These are phyloP conservation scores for Wallacemonas sp. DNA, from an alignment of 208 protist species.

Conservation along the genomic window DNA sequence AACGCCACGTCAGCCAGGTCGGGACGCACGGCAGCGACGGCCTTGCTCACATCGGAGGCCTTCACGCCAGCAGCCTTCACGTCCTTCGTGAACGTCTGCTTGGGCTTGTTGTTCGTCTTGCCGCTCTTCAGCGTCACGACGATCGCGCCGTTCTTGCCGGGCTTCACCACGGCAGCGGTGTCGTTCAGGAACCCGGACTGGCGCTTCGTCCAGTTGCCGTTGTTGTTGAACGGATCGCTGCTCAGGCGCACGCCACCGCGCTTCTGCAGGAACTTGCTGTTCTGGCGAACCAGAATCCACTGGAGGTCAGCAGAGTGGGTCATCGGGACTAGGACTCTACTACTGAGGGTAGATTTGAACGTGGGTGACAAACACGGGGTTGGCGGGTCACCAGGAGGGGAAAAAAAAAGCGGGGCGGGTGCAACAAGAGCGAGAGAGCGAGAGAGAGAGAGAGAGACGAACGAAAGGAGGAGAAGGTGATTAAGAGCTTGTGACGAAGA, in stretches of 20 bases:
- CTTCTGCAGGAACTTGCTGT: conserved; percentile 88
- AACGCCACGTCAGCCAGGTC: conserved; percentile 77
- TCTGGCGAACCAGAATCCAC: conserved; percentile 80
- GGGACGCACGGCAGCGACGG: conserved; percentile 72
- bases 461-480: too few relatives aligned
- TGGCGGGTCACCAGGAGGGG: too few relatives aligned
- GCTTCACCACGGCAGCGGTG: conserved; percentile 73
- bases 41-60: conserved; percentile 67
- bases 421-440: too few relatives aligned
- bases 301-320: conserved; percentile 85
- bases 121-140: conserved; percentile 71
- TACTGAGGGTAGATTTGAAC: too few relatives aligned
- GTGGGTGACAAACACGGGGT: too few relatives aligned
- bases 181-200: conserved; percentile 76
- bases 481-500: too few relatives aligned
- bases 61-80: conserved; percentile 68
- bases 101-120: conserved; percentile 74
- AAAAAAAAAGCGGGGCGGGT: too few relatives aligned
- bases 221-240: conserved; percentile 89
- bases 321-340: conserved; percentile 30
- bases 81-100: conserved; percentile 69
- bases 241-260: conserved; percentile 74
- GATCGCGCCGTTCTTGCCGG: conserved; percentile 60
- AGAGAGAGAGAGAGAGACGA: too few relatives aligned
- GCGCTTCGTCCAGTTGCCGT: conserved; percentile 87